Base-by-base conservation (phyloP, 2,329 filamentous ascomycete species). In the Truncatella angustata region DNA sequence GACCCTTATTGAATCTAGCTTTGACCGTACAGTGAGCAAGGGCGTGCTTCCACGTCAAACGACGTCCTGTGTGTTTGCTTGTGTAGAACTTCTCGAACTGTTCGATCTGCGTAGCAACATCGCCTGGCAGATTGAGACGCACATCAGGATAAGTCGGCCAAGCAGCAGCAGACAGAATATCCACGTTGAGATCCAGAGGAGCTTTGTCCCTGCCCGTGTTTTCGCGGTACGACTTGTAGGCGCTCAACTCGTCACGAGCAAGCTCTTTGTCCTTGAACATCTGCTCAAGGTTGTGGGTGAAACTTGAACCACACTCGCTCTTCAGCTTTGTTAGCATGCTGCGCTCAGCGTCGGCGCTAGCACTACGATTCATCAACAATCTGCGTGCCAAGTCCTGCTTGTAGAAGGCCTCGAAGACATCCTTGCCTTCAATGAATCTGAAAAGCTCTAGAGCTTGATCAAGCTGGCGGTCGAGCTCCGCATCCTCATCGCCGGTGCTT, bases 211-310 rank as follows among this genome's bases (percentile, higher is more conserved):
- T 63, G 4, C 72, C 72, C 2, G 59, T 68, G 50, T 79, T 79
- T 48, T 79, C 78, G 14, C 81, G 77, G 72, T 70, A 91, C 69
- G 70, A 80, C 68, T 88, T 94, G 73, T 96, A 99, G 0, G 88
- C 84, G n/a, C 80, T 73, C 87, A 97, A 96, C 66, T 97, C 93
- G 62, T 97, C 94, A 55, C 88, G 88, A 11, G 90, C 90, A 18
- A 97, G 80, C 66, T 97, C 92, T 69, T 97, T 91, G 64, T 99
- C 94, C 69, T 96, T 96, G 77, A 99, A 99, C 94, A 99, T 99
- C 56, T 93, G 90, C 71, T 99, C 95, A 0, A 99, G 78, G 63
- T 99, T 99, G 66, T 96, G 92, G 0, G 94, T 99, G 67, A 99
- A 97, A 60, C 84, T 89, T 12, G 90, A 88, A 35, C 94, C 94